Percentiles rank a stretch among this genome's conserved stretches.
phyloP scores from a whole-genome alignment of 1,139 yeast species.

The Nakaseomyces kungkrabaensis region DNA sequence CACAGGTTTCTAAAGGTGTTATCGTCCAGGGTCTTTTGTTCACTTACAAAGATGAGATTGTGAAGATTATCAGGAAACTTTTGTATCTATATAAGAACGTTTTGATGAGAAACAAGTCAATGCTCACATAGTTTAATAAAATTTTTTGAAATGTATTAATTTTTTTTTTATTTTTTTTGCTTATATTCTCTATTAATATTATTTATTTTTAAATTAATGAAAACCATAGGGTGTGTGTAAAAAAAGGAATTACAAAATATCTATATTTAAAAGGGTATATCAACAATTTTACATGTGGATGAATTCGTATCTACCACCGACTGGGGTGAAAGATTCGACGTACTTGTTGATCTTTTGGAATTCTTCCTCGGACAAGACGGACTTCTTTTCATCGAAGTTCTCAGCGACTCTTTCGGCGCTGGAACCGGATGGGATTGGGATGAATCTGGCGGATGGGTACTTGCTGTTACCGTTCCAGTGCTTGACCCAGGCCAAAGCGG shows the following conservation, averaged over 20 bases:
- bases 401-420: slow-evolving; percentile 47
- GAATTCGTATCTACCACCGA: slow-evolving; percentile 43
- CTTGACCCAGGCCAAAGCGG: slow-evolving; percentile 67
- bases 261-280: not conserved
- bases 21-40: slow-evolving; percentile 78
- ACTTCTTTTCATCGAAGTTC: slow-evolving; percentile 37
- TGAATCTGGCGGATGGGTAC: slow-evolving; percentile 40
- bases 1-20: slow-evolving; percentile 75
- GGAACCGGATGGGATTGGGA: slow-evolving; percentile 76
- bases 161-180: not conserved
- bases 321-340: slow-evolving; percentile 32
- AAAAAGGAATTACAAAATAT: too few relatives aligned
- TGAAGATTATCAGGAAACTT: slow-evolving; percentile 25
- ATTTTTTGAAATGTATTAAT: not conserved
- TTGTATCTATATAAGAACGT: slow-evolving; percentile 8
- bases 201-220: too few relatives aligned
- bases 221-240: too few relatives aligned
- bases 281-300: too few relatives aligned
- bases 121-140: not conserved
- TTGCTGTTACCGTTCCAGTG: slow-evolving; percentile 32
- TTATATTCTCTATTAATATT: too few relatives aligned
- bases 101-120: not conserved
- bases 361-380: slow-evolving; percentile 44
- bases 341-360: slow-evolving; percentile 41
- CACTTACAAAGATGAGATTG: slow-evolving; percentile 66